Evolutionary conservation across 257 asterid genomes (phyloP), one percentile per base, ranked within the genome.

Genomic region (Euphrasia confusa): DNA sequence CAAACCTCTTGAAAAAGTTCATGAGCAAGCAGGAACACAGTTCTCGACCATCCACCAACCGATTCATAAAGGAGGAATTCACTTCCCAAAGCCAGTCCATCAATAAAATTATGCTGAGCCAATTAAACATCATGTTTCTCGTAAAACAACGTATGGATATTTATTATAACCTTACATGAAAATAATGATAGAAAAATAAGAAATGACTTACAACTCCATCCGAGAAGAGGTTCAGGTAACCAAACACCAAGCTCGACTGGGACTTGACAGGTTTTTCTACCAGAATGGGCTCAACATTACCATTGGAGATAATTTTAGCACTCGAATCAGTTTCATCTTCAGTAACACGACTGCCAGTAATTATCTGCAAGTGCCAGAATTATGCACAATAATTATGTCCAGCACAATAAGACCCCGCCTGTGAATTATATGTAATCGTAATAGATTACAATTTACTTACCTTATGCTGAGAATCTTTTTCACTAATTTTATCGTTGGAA

Each of bases 81-180:
- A 82, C 89, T 92, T 74, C 99, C 99, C 87, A 92, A 77, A 68
- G 99, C 99, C 95, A 92, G 83, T 65, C 99, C 99, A 73, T 92
- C 99, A 44, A 97, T 92, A 77, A 92, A 92, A 79, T 92, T 92
- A 79, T 92, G 99, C 97, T 92, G 95, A 65, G 60, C 39, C 75
- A 72, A 59, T 44, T 58, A 50, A 50, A 14, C 56, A 50, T 50
- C 5, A 17, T 10, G 2, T 37, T 37, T 1, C 11, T 37, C 12
- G 42, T 45, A n/a, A 48, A 28, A 15, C n/a, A 53, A 63, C 5
- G 17, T 44, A 44, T 44, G 7, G 18, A 44, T 44, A 35, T 57
- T 35, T 58, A 35, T 64, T 58, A 54, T 7, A 27, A 39, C 54
- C 60, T 49, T 15, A 55, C 18, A 55, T 18, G 44, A 35, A 68